Base-by-base conservation (phyloP, 2,329 filamentous ascomycete species). In the Stachybotrys chlorohalonatus region DNA sequence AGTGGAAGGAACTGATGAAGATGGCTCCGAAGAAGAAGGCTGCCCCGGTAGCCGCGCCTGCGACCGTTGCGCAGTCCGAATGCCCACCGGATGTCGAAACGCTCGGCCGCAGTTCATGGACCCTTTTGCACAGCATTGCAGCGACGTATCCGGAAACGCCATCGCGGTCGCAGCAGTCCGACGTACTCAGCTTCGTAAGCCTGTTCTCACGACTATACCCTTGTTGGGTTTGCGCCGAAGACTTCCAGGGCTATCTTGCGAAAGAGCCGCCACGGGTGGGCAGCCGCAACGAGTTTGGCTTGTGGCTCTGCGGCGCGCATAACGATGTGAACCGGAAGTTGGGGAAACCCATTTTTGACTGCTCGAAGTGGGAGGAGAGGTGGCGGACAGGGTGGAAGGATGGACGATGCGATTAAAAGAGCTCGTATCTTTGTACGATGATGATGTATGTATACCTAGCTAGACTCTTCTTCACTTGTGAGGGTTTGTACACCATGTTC, bases 191-290 rank as follows among this genome's bases (percentile, higher is more conserved):
- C 52, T 97, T 99, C 73, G 79, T 99, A 63, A 74, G 76, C 30
- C 77, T 91, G 2, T 95, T 99, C 69, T 85, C 89, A 31, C 87
- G 87, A 61, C 73, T 97, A 17, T 99, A 99, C 67, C 94, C 94
- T 5, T 99, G 94, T 76, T 96, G 92, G 90, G 82, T 88, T 3
- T 99, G 94, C 71, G 94, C 92, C 39, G 87, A 93, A 57, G 93
- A 97, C 67, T 96, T 99, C 70, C 87, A 87, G 69, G 69, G 69
- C 0, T 97, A 93, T 80, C 86, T 97, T 75, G 78, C 76, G 58
- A 79, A 80, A 58, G 87, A 92, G 60, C 81, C 82, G 66, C 85
- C 93, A 46, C 69, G 70, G 57, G 74, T 81, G 8, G 75, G 72
- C 46, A 81, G 78, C 59, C 73, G 83, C 45, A 81, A 84, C 55